Percentiles rank a stretch among this genome's conserved stretches.
Evolutionary conservation across 2,329 filamentous ascomycete genomes (phyloP).

Genomic region (Fusarium sp.): DNA sequence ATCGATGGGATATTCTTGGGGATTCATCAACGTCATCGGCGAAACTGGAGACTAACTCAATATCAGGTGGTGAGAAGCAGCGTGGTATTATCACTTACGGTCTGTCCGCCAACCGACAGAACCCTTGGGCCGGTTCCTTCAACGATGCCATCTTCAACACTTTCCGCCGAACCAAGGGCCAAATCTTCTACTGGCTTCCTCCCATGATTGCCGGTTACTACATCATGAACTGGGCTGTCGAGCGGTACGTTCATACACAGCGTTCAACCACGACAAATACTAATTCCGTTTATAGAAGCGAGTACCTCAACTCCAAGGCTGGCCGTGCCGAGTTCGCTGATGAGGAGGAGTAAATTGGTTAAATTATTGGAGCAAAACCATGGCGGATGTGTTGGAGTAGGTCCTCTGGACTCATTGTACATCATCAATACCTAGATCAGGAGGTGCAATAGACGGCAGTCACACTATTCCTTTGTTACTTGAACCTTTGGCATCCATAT

Average conservation of each 20-base stretch:
- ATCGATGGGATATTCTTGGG: not conserved
- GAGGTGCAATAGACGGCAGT: conserved; percentile 50
- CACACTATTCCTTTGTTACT: conserved; percentile 37
- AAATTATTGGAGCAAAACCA: conserved; percentile 19
- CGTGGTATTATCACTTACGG: conserved; percentile 76
- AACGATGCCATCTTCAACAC: conserved; percentile 95
- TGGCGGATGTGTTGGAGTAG: conserved; percentile 43
- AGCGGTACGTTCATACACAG: conserved; percentile 71
- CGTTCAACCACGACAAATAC: not conserved
- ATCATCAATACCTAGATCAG: conserved; percentile 52
- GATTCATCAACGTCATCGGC: not conserved
- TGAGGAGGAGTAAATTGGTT: conserved; percentile 54
- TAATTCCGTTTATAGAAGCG: conserved; percentile 65
- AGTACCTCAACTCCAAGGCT: conserved; percentile 83
- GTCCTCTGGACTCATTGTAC: conserved; percentile 50
- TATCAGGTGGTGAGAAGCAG: conserved; percentile 65
- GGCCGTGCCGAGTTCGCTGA: conserved; percentile 67
- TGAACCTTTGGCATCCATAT: not conserved
- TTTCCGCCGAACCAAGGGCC: conserved; percentile 83
- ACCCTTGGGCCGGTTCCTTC: conserved; percentile 79
- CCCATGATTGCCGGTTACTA: conserved; percentile 82
- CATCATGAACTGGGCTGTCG: conserved; percentile 87
- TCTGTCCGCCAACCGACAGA: conserved; percentile 87
- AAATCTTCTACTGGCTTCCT: conserved; percentile 89
- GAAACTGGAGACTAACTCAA: conserved; percentile 35